Conservation (phyloP, 1,284 basidiomycete species). For the Fomitiporia mediterranea region DNA sequence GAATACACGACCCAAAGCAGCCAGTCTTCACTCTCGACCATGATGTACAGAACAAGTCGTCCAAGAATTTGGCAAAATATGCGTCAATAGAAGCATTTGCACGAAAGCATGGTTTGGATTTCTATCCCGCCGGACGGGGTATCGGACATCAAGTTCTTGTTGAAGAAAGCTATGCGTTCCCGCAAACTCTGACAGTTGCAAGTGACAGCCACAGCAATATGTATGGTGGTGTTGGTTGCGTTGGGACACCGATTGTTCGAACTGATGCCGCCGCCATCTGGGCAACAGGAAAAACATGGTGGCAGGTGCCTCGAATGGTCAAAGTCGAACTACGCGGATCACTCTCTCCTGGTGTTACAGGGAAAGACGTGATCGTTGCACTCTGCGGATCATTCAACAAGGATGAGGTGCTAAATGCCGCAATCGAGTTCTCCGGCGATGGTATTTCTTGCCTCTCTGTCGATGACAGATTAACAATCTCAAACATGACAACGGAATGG, state of each 20-base stretch:
- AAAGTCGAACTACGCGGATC: conserved; percentile 88
- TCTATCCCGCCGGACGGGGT: conserved; percentile 97
- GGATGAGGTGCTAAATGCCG: conserved; percentile 97
- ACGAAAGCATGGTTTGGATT: conserved; percentile 82
- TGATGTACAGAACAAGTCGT: conserved; percentile 94
- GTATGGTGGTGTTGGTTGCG: conserved; percentile 97
- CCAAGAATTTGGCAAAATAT: conserved; percentile 95
- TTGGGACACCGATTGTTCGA: conserved; percentile 94
- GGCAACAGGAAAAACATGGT: conserved; percentile 99
- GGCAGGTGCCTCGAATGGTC: conserved; percentile 97
- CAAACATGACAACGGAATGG: conserved; percentile 99
- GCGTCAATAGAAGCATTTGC: conserved; percentile 91
- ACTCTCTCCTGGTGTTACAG: conserved; percentile 87
- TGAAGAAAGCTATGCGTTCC: conserved; percentile 96
- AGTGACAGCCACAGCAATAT: conserved; percentile 98
- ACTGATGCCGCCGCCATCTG: conserved; percentile 94
- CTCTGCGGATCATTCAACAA: conserved; percentile 96
- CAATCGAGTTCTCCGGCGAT: conserved; percentile 95
- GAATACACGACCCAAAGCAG: conserved; percentile 78
- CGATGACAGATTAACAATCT: conserved; percentile 92
- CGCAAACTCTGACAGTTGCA: conserved; percentile 88
- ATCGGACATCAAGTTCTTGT: conserved; percentile 96
- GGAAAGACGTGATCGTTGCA: conserved; percentile 98
- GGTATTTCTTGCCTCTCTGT: conserved; percentile 80
- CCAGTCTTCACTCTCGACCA: conserved; percentile 97